phyloP scores from a whole-genome alignment of 441 rosid species.

The Euphorbia neoarborescens region DNA sequence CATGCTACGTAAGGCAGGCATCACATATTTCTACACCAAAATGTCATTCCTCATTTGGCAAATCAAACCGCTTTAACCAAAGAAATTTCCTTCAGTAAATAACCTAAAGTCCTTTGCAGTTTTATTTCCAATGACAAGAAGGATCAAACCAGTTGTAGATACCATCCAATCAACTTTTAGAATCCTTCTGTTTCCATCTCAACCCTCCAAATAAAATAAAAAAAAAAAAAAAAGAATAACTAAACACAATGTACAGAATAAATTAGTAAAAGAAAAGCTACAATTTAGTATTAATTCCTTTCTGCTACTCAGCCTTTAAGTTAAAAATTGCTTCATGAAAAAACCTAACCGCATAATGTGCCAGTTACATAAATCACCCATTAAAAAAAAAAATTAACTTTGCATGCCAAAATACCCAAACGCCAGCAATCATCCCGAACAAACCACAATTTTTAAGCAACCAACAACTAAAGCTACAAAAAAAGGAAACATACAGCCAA shows the following conservation, averaged over 20 bases:
- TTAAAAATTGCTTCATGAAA: neutral
- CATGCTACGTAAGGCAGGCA: neutral
- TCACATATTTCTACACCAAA: neutral
- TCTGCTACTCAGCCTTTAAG: neutral
- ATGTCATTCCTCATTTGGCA: neutral
- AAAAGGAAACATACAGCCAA: constrained; percentile 11
- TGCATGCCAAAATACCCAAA: neutral
- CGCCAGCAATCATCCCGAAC: neutral
- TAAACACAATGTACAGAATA: neutral
- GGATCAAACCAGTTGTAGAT: neutral
- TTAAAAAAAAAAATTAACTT: constrained; percentile 1
- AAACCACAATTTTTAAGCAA: neutral
- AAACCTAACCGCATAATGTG: neutral
- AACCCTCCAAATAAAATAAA: constrained; percentile 1
- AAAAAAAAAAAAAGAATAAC: no score
- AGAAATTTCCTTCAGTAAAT: neutral
- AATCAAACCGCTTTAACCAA: neutral
- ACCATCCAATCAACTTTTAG: neutral
- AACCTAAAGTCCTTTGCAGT: neutral
- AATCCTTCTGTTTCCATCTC: neutral
- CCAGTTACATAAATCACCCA: constrained; percentile 2
- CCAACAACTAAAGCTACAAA: neutral
- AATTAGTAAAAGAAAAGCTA: neutral
- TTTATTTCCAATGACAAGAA: neutral
- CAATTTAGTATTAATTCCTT: neutral